Conservation (phyloP, 78 protist species). For the Dictyostelium brefeldianum region DNA sequence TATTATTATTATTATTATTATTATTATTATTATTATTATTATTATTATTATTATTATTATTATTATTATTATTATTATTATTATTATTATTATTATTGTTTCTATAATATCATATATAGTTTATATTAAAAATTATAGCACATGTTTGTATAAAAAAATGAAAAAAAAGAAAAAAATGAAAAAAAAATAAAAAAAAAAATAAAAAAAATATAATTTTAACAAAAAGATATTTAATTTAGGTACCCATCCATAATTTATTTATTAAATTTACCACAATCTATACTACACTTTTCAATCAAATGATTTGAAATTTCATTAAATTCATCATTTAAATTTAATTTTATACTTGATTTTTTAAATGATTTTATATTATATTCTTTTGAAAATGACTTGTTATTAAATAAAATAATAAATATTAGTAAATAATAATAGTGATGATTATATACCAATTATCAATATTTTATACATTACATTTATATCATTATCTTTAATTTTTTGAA, state of each 20-base stretch:
- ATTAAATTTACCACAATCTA: not conserved
- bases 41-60: too few species aligned
- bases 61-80: too few species aligned
- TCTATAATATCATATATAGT: too few species aligned
- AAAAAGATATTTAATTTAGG: too few species aligned
- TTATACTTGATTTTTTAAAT: not conserved
- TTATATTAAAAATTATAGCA: too few species aligned
- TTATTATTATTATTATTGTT: too few species aligned
- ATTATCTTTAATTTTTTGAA: not conserved
- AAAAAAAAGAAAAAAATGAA: not conserved
- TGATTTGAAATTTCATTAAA: not conserved
- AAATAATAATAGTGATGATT: too few species aligned
- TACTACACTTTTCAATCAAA: not conserved
- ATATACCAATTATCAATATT: too few species aligned
- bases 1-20: too few species aligned
- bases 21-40: too few species aligned
- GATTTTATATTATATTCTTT: not conserved
- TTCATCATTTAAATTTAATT: not conserved
- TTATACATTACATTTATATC: slow-evolving; percentile 5
- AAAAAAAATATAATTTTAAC: too few species aligned
- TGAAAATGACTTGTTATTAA: not conserved
- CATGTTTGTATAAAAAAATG: not conserved
- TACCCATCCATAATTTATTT: not conserved
- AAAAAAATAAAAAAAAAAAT: not conserved
- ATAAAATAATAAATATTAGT: not conserved